Percentiles rank a stretch among this genome's conserved stretches.
These are phyloP conservation scores for Rheum nobile DNA, from an alignment of 148 eudicot genomes.

Conservation along the genomic window DNA sequence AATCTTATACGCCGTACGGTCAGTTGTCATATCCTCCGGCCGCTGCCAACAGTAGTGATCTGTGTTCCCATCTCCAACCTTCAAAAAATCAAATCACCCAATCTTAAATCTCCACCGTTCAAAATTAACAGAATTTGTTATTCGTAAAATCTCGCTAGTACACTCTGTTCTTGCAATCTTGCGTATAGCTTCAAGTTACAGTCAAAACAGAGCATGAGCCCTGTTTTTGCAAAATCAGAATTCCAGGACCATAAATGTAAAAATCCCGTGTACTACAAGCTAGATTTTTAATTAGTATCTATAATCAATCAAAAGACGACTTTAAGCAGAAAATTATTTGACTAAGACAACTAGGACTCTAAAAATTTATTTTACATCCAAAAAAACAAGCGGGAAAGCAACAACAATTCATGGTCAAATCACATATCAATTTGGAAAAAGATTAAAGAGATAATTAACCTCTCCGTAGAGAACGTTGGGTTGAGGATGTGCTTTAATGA, in stretches of 20 bases:
- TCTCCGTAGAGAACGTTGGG: slow-evolving; percentile 92
- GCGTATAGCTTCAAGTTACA: neutral
- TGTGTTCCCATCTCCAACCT: slow-evolving; percentile 97
- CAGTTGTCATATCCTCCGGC: slow-evolving; percentile 95
- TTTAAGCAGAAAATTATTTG: neutral
- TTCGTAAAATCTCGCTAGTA: neutral
- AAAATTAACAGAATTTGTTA: neutral
- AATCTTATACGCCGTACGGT: slow-evolving; percentile 66
- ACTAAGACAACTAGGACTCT: neutral
- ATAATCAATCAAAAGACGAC: neutral
- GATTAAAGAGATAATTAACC: slow-evolving; percentile 25
- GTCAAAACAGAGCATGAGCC: neutral
- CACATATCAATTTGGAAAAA: neutral
- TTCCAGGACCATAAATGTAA: neutral
- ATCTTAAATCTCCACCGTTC: slow-evolving; percentile 5
- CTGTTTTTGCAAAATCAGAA: neutral
- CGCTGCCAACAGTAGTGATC: slow-evolving; percentile 99
- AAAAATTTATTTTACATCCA: no score
- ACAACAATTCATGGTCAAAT: neutral
- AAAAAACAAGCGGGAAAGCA: no score
- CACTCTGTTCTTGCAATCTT: neutral
- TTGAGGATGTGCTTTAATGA: slow-evolving; percentile 86
- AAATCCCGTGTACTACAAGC: neutral
- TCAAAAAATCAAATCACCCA: neutral
- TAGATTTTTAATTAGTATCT: neutral